Evolutionary conservation across 169 alveolate genomes (phyloP), one percentile per base, ranked within the genome.

Genomic region (Cryptosporidium meleagridis): DNA sequence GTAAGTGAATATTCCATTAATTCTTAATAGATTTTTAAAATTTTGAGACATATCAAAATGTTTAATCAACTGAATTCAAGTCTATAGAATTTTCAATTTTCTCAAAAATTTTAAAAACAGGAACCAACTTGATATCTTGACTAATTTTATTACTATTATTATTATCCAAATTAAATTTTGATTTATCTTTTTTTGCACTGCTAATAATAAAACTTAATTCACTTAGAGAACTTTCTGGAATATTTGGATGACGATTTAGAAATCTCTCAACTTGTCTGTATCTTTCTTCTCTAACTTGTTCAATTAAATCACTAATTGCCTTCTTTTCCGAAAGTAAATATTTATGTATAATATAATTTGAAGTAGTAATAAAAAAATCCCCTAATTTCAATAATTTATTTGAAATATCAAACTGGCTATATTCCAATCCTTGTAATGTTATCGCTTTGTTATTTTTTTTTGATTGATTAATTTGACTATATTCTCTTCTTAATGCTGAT

Each of bases 401-500:
- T 1, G 89, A 33, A 16, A 61, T 41, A 2, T 80, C 89, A 80
- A 80, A 65, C 62, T 59, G 44, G 18, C 75, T 65, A 62, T 59
- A 80, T 12, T 59, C 48, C 3, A 80, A 21, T 3, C 65, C 52
- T 21, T 80, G 68, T 31, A 80, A 33, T 26, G 84, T 45, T 37
- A 8, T 2, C 39, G 12, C 55, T 45, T 33, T 26, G 5, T 58
- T 61, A 23, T 59, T 59, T 1, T 35, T 37, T 10, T 53, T 21
- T 26, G 18, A 23, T 26, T 21, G 31, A 62, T 44, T 44, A 18
- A n/a, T 55, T 33, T 33, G 31, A 80, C 21, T 45, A 65, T 58
- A 80, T 12, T 59, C 70, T 73, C 70, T 73, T 37, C 86, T 73
- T n/a, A 73, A 52, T 73, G 86, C 86, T n/a, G 89, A 80, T 21